Percentiles rank a stretch among this genome's conserved stretches.
These are phyloP conservation scores for Globisporangium ultimum DNA, from an alignment of 352 stramenopile species.

Conservation along the genomic window DNA sequence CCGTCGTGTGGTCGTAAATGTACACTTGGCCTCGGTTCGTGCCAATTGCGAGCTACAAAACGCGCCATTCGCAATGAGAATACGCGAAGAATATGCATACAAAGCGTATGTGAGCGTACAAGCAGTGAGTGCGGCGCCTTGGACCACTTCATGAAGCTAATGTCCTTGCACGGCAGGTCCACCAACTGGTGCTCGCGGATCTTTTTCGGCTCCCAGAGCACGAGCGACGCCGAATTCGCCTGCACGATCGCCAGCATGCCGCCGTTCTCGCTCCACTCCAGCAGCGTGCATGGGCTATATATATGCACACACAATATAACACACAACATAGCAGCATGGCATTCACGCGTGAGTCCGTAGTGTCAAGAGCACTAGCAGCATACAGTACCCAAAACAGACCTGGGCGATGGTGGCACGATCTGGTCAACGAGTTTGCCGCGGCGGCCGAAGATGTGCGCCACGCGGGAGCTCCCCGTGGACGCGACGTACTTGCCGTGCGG, in stretches of 20 bases:
- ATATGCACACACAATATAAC: neutral
- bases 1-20: conserved; percentile 68
- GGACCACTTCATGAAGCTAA: conserved; percentile 80
- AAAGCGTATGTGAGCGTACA: conserved; percentile 18
- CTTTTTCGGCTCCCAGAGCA: conserved; percentile 70
- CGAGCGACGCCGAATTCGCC: conserved; percentile 63
- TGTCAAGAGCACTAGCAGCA: no score
- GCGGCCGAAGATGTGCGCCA: conserved; percentile 71
- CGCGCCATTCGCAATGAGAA: conserved; percentile 1
- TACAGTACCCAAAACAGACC: conserved; percentile 16
- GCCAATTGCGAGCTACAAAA: conserved; percentile 51
- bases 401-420: conserved; percentile 71
- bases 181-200: conserved; percentile 60
- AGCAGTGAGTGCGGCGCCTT: conserved; percentile 58
- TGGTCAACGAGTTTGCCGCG: conserved; percentile 76
- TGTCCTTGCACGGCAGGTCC: conserved; percentile 66
- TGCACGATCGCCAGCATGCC: conserved; percentile 73
- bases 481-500: conserved; percentile 72
- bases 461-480: conserved; percentile 68
- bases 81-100: neutral
- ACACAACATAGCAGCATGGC: conserved; percentile 1
- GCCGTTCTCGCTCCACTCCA: conserved; percentile 74
- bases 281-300: conserved; percentile 53
- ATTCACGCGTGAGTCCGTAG: no score
- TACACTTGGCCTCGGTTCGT: conserved; percentile 74